Evolutionary conservation across 2,329 filamentous ascomycete genomes (phyloP), one percentile per base, ranked within the genome.

Genomic region (Aspergillus sp.): DNA sequence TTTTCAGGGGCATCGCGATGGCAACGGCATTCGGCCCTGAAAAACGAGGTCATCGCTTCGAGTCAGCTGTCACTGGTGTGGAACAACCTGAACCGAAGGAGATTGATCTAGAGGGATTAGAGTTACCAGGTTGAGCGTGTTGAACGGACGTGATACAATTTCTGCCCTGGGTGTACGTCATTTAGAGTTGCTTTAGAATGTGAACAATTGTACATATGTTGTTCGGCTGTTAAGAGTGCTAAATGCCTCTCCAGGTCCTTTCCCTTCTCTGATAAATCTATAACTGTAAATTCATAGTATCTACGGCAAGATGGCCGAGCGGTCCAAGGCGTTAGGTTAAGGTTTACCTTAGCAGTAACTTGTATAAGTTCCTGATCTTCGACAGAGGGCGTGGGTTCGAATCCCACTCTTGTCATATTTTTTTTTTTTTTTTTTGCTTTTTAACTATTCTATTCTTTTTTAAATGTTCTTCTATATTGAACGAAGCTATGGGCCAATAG

Each of bases 1-100:
- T 39, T 6, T 39, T 26, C 27, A 19, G 36, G 0, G 85, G 85
- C 1, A 88, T 90, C 50, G 72, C 76, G 7, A 60, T 83, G 26
- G 88, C 84, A 0, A 79, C 81, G 4, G 79, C 83, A 29, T 60
- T 89, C 45, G 86, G 86, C 0, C 85, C 85, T 0, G 86, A 90
- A 76, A 85, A 82, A 69, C 76, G 82, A 41, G 86, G 86, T 1
- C 73, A 83, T 12, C 72, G 77, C 48, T 89, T 91, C 55, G 85
- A 87, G 61, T 70, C 75, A 46, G 78, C 75, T 4, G 69, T 69
- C 4, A 73, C 76, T 33, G 78, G 55, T 12, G 50, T 61, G 38
- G 52, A 61, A n/a, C 46, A 57, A 26, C 10, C 39, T 7, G 12
- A 28, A 8, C 12, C 42, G 6, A 61, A 62, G 42, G 42, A 10